Conservation (phyloP, 2,329 filamentous ascomycete genomes). For the Xylaria sp. region DNA sequence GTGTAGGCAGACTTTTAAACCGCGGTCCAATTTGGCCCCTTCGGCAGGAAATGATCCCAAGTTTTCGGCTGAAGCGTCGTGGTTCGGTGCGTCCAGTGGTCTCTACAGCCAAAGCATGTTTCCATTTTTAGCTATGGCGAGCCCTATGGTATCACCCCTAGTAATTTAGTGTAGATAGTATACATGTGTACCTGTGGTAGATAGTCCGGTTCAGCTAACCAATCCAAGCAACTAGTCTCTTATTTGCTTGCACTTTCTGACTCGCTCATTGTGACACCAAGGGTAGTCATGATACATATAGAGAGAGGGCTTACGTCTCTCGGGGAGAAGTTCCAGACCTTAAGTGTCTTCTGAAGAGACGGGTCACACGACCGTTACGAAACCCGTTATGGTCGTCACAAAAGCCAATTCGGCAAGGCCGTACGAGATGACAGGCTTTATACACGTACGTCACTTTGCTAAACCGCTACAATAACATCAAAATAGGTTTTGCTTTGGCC, state of each 20-base stretch:
- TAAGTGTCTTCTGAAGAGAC: background rate
- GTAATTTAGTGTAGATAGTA: background rate
- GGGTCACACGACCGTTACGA: background rate
- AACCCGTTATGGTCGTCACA: background rate
- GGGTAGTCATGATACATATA: background rate
- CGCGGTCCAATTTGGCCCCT: background rate
- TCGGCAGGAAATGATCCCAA: background rate
- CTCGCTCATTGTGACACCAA: background rate
- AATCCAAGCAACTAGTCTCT: background rate
- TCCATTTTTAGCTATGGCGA: conserved; percentile 32
- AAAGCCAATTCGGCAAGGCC: conserved; percentile 5
- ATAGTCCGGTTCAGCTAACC: conserved; percentile 6
- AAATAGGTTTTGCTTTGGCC: background rate
- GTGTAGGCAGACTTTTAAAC: background rate
- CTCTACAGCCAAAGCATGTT: conserved; percentile 16
- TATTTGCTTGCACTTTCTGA: background rate
- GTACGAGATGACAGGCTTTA: background rate
- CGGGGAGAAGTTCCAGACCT: conserved; percentile 1
- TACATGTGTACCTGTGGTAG: background rate
- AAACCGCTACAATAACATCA: background rate
- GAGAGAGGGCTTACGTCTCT: conserved; percentile 21
- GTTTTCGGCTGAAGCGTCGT: conserved; percentile 10
- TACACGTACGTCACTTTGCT: background rate
- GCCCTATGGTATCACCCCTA: conserved; percentile 10
- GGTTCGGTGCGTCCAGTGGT: background rate